Conservation (phyloP, 2,329 filamentous ascomycete species). For the Fonsecaea pedrosoi region DNA sequence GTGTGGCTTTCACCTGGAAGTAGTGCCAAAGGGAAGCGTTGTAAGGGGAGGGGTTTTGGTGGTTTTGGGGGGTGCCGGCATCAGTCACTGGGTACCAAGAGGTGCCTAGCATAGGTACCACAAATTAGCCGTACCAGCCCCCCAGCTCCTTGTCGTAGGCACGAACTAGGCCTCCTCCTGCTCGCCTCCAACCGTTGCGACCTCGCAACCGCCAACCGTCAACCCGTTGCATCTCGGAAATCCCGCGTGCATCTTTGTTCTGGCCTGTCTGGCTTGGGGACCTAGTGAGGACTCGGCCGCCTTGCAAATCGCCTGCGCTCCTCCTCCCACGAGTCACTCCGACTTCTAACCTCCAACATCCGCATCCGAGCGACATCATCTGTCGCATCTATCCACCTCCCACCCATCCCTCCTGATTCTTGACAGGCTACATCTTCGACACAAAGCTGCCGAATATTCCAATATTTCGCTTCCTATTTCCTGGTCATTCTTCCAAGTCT, state of each 20-base stretch:
- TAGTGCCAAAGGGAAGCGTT: background rate
- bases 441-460: background rate
- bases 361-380: slow-evolving; percentile 30
- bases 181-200: slow-evolving; percentile 2
- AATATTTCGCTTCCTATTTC: background rate
- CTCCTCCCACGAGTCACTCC: background rate
- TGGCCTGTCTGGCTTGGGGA: background rate
- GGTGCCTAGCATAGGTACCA: background rate
- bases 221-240: background rate
- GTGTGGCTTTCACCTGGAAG: background rate
- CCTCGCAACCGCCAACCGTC: background rate
- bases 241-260: background rate
- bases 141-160: background rate
- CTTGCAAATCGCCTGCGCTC: background rate
- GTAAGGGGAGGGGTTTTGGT: too few relatives aligned
- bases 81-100: too few relatives aligned
- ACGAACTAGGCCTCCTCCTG: background rate
- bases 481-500: background rate
- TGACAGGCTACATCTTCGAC: background rate
- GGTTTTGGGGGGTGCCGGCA: too few relatives aligned
- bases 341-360: slow-evolving; percentile 13
- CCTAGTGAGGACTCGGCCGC: background rate
- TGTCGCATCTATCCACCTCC: slow-evolving; percentile 25
- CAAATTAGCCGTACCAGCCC: background rate
- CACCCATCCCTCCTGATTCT: background rate